Base-by-base conservation (phyloP, 164 flowering plant genomes). In the Malania oleifera region DNA sequence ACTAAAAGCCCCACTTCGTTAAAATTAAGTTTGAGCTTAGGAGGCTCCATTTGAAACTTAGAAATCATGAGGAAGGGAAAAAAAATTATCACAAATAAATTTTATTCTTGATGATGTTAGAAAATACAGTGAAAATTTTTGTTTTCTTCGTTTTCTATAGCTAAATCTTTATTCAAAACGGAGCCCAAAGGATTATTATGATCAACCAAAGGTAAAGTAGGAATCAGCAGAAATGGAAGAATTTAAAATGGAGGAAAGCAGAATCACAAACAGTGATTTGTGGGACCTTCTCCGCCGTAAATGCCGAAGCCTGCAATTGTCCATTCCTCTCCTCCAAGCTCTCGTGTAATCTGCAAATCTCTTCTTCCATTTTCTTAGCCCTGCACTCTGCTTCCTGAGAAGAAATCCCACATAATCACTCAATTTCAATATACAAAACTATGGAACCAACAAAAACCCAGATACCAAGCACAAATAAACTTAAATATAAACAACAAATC, bases 311-410 rank as follows among this genome's bases (percentile, higher is more conserved):
- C 63, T 74, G 77, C 68, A 90, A 77, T 75, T 72, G 73, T 44
- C 57, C 72, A 70, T 76, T 79, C 55, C 76, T 86, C 70, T 93
- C 92, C 44, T 88, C 92, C 73, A 90, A 80, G 52, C 63, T 71
- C 63, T 70, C 74, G 64, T 85, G 81, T 76, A 93, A 73, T 60
- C 61, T 59, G 39, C 38, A 14, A 24, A 86, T 70, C 65, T 93
- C 87, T 13, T 78, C 84, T 56, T 86, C 95, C 86, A 90, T 72
- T 51, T 56, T 66, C 70, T 68, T 84, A 1, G 87, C 92, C 67
- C 71, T 87, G 1, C 65, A 65, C 71, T 83, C 92, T 8, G 81
- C 97, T 68, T 76, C 80, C 92, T 87, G 66, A 8, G 25, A 57
- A 23, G 7, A 50, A 22, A 17, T 5, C 53, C 28, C 53, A 43